Base-by-base conservation (phyloP, 1,284 basidiomycete species). In the Cutaneotrichosporon sp. region DNA sequence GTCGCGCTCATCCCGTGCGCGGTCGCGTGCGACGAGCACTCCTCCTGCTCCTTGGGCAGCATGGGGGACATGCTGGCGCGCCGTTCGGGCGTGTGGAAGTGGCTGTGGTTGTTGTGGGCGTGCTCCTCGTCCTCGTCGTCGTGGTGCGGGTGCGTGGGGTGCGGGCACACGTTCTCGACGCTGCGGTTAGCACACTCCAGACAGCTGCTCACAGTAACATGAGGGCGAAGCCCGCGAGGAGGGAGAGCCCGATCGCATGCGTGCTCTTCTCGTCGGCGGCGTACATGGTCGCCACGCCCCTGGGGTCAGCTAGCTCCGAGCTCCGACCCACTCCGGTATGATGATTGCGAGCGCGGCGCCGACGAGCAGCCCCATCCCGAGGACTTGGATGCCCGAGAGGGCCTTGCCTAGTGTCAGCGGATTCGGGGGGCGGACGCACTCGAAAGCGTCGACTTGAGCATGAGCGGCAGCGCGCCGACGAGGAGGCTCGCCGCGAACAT, bases 311-410 rank as follows among this genome's bases (percentile, higher is more conserved):
- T 25, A 34, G 34, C 16, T 11, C 16, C 11, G 46, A 94, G 80
- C 11, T 22, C 7, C 43, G 18, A 72, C 88, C 72, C 76, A 91
- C 91, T 97, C 93, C 22, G 93, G 93, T 59, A 97, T 89, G 71
- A 97, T 91, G 31, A 97, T 87, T 11, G 91, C 91, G 67, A 97
- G 80, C 0, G 92, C 92, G 7, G 92, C 89, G 16, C 93, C 93
- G 25, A 95, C 84, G 25, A 97, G 83, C 20, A 97, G 80, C n/a
- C 93, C 93, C 31, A 89, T 89, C 24, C 91, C 89, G 25, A 92
- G 76, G 38, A 85, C 85, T 9, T 87, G 87, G 36, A 92, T 79
- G 31, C 83, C 81, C 45, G 87, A 85, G 58, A 90, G 77, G 77
- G 63, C 74, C 77, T 80, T 83, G 84, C 90, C 76, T 72, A 56